phyloP scores from a whole-genome alignment of 1,284 basidiomycete species.

The Salmacisia buchloeana region DNA sequence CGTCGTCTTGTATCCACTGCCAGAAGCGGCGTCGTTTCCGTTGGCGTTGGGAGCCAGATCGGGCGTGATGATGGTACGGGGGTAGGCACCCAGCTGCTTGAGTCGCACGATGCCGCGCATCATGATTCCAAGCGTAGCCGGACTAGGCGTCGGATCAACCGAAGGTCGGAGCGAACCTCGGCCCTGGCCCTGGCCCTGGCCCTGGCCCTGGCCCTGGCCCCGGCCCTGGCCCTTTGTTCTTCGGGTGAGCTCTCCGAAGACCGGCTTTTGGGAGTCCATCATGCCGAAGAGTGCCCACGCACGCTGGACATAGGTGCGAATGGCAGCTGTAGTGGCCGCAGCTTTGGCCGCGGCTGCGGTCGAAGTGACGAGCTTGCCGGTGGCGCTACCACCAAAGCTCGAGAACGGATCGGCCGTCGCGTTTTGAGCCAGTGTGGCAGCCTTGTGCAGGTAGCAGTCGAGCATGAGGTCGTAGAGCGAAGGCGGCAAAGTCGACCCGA shows the following conservation, averaged over 20 bases:
- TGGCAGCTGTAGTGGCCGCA: neutral
- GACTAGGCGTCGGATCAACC: slow-evolving; percentile 32
- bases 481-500: too few relatives aligned
- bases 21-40: too few relatives aligned
- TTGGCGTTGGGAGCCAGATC: neutral
- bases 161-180: slow-evolving; percentile 9
- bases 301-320: slow-evolving; percentile 1
- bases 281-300: slow-evolving; percentile 6
- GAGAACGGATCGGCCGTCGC: neutral
- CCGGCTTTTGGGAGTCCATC: neutral
- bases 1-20: too few relatives aligned
- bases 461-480: slow-evolving; percentile 40
- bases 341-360: neutral
- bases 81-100: slow-evolving; percentile 22
- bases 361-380: neutral
- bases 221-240: too few relatives aligned
- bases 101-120: slow-evolving; percentile 36
- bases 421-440: slow-evolving; percentile 8
- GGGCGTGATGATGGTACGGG: slow-evolving; percentile 7
- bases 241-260: neutral
- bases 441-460: slow-evolving; percentile 37
- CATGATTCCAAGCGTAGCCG: slow-evolving; percentile 35
- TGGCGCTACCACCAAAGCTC: neutral
- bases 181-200: too few relatives aligned
- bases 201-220: too few relatives aligned